A percentile compares a stretch with the other conserved stretches of the same genome.
These are phyloP conservation scores for Mercurialis annua DNA, from an alignment of 345 rosid species.

Conservation along the genomic window DNA sequence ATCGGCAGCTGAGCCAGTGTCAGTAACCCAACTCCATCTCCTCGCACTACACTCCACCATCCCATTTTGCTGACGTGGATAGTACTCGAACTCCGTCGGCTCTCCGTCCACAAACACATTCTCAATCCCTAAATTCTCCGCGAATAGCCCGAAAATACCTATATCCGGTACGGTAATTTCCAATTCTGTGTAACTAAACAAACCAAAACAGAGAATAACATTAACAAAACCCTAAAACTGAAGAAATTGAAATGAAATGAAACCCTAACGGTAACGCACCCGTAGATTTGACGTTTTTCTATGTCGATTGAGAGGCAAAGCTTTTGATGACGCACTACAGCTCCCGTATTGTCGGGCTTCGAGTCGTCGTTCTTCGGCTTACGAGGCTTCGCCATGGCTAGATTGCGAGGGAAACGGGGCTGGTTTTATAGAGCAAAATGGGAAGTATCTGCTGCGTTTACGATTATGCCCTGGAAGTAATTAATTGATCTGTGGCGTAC, in stretches of 20 bases:
- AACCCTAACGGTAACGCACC: conserved; percentile 38
- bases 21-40: conserved; percentile 53
- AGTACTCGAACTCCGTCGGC: conserved; percentile 80
- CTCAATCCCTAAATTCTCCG: conserved; percentile 89
- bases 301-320: conserved; percentile 84
- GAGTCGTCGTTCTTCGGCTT: conserved; percentile 73
- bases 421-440: conserved; percentile 11
- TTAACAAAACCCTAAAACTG: not conserved
- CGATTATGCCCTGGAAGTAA: not conserved
- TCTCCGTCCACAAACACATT: conserved; percentile 91
- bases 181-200: conserved; percentile 72
- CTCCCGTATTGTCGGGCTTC: conserved; percentile 65
- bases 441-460: not conserved
- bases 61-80: conserved; percentile 60
- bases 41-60: conserved; percentile 47
- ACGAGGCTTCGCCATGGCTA: conserved; percentile 84
- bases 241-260: not conserved
- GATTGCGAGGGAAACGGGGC: not conserved
- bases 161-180: conserved; percentile 93
- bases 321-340: conserved; percentile 87
- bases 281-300: conserved; percentile 65
- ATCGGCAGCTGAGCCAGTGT: conserved; percentile 76
- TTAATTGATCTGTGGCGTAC: not conserved
- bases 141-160: conserved; percentile 82
- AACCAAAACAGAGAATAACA: not conserved